These are phyloP conservation scores for Silene conica DNA, from an alignment of 148 eudicot genomes.

Conservation along the genomic window DNA sequence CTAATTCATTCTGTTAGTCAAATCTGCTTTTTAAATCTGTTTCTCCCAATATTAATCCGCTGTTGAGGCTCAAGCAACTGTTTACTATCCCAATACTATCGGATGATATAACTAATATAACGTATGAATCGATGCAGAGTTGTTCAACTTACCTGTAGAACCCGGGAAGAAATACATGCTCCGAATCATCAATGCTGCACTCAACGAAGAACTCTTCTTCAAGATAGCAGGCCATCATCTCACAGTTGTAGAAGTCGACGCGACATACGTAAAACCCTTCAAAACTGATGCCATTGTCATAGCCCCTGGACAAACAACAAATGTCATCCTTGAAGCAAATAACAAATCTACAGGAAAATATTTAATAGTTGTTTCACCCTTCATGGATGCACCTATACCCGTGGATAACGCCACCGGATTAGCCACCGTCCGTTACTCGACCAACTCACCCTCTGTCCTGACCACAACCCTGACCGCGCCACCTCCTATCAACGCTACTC, in stretches of 20 bases:
- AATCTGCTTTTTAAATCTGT: too few species aligned
- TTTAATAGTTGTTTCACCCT: slow-evolving; percentile 41
- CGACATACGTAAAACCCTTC: slow-evolving; percentile 14
- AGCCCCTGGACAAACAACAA: slow-evolving; percentile 20
- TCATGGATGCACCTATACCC: slow-evolving; percentile 50
- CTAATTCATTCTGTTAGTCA: too few species aligned
- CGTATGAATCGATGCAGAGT: neutral
- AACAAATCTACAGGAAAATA: slow-evolving; percentile 35
- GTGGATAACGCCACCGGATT: slow-evolving; percentile 53
- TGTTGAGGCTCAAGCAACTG: too few species aligned
- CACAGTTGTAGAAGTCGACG: slow-evolving; percentile 19
- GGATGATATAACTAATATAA: too few species aligned
- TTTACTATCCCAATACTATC: too few species aligned
- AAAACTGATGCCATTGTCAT: neutral
- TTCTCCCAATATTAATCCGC: too few species aligned
- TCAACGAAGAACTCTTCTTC: slow-evolving; percentile 20
- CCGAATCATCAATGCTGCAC: slow-evolving; percentile 11
- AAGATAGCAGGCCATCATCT: slow-evolving; percentile 16
- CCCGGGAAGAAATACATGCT: slow-evolving; percentile 18
- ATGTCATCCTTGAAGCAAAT: slow-evolving; percentile 39
- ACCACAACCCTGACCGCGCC: slow-evolving; percentile 36
- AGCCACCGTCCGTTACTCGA: slow-evolving; percentile 20
- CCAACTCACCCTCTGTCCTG: neutral
- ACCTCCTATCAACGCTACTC: slow-evolving; percentile 47
- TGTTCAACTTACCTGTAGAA: slow-evolving; percentile 5